Percentiles rank a stretch among this genome's conserved stretches.
phyloP scores from a whole-genome alignment of 768 basidiomycete genomes.

The Boletellus sp. region DNA sequence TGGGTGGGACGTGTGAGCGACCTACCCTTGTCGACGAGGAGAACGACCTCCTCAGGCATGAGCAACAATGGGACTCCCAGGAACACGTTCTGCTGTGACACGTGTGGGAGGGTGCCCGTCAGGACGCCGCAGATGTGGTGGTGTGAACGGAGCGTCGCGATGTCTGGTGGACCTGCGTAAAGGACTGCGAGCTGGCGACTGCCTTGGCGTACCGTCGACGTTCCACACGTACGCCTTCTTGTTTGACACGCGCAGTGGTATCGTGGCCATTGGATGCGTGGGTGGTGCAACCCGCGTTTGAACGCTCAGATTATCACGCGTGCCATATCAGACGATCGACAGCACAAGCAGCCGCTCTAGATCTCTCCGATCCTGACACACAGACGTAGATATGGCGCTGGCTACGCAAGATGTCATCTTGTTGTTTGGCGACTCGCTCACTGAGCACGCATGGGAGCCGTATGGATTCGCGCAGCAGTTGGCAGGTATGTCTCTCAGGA shows the following conservation, averaged over 20 bases:
- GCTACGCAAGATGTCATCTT: conserved; percentile 63
- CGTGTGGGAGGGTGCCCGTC: conserved; percentile 87
- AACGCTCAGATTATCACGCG: not conserved
- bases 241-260: conserved; percentile 72
- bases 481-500: conserved; percentile 37
- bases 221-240: conserved; percentile 87
- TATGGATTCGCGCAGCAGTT: conserved; percentile 68
- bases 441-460: conserved; percentile 60
- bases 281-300: not conserved
- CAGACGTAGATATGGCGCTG: conserved; percentile 43
- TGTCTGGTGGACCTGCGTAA: conserved; percentile 48
- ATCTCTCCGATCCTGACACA: not conserved
- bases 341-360: not conserved
- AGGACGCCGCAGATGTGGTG: conserved; percentile 84
- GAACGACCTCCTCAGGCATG: conserved; percentile 87
- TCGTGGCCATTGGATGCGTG: conserved; percentile 23
- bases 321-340: no score
- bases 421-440: conserved; percentile 81
- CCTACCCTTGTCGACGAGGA: conserved; percentile 78
- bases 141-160: conserved; percentile 71
- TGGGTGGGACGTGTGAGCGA: not conserved
- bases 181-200: not conserved
- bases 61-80: conserved; percentile 87
- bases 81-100: conserved; percentile 96
- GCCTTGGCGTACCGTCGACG: conserved; percentile 56